Evolutionary conservation across 257 asterid species (phyloP), one percentile per base, ranked within the genome.

Genomic region (Scutellaria minor): DNA sequence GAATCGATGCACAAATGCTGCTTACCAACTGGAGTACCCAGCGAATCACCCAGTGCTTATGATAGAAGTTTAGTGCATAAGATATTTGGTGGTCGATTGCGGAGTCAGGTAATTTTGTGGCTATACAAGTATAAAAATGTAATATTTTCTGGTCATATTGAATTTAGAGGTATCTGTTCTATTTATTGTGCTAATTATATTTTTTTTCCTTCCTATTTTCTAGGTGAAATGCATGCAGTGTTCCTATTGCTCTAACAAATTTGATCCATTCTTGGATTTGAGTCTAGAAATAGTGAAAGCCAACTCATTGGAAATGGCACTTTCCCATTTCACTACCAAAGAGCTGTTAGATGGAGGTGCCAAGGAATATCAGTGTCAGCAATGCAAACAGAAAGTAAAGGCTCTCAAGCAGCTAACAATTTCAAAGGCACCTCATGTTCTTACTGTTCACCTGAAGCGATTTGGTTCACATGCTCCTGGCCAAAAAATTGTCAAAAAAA

Each of bases 1-100:
- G 99, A 94, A 79, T 89, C 96, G 4, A 94, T 94, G 99, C 99
- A 94, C 82, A 94, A 87, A 76, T 94, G 99, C 80, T 94, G 99
- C 86, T 84, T 94, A 75, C 98, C 99, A 39, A 85, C 95, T 59
- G 99, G 98, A 14, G 93, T 94, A 80, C 92, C 99, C 3, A 91
- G 92, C 4, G 99, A 94, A 83, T 94, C 99, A 12, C 95, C 96
- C 31, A 74, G 82, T 78, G 99, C 99, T 66, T 91, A 91, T 35
- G 99, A 91, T 77, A 94, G 86, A 85, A 94, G 99, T 80, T 87
- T 94, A 85, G 98, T 94, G 72, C 99, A 94, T 79, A 94, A 87
- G 88, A 94, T 94, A 62, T 94, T 94, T 76, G 99, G 99, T 39
- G 99, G 99, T 31, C 87, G 89, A 61, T 84, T 94, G 63, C 86